Percentiles rank a stretch among this genome's conserved stretches.
Conservation (phyloP, 495 filamentous ascomycete genomes). For the Filosporella fistucella region DNA sequence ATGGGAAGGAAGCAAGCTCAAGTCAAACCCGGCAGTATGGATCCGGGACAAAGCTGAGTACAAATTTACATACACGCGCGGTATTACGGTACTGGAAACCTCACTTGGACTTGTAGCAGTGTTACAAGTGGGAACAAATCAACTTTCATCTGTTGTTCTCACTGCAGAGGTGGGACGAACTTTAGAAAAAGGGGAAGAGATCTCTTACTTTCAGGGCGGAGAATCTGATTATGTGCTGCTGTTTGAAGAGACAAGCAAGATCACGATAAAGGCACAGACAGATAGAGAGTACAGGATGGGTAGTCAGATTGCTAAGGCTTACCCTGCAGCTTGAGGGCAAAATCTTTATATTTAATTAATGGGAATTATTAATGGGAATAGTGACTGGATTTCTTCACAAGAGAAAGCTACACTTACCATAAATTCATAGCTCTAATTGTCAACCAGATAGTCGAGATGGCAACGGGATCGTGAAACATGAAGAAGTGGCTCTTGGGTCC, state of each 20-base stretch:
- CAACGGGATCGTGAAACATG: no score
- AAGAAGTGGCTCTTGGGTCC: no score
- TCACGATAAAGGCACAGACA: conserved; percentile 1
- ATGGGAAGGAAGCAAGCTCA: neutral
- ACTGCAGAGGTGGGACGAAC: neutral
- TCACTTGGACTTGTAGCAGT: conserved; percentile 2
- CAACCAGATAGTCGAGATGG: no score
- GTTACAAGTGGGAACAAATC: conserved; percentile 1
- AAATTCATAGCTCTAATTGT: no score
- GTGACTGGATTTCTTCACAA: no score
- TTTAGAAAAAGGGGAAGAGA: conserved; percentile 1
- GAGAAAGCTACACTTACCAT: no score
- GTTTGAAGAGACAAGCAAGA: conserved; percentile 3
- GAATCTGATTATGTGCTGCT: neutral
- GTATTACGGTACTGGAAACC: neutral
- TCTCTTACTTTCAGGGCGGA: conserved; percentile 4
- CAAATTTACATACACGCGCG: neutral
- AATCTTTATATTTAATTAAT: no score
- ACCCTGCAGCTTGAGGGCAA: neutral
- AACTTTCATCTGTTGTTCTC: conserved; percentile 4
- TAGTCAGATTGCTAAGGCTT: neutral
- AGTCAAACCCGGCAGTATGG: neutral
- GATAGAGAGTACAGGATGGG: conserved; percentile 1
- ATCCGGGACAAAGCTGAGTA: neutral
- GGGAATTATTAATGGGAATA: no score